Evolutionary conservation across 345 rosid genomes (phyloP).

Genomic region (thale cress (Arabidopsis thaliana)): TAIR10.1 NC_003075.7:8469001-8469500

Average conservation of each 20-base stretch:
- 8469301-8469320: slow-evolving; percentile 23
- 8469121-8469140: not conserved
- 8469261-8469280: slow-evolving; percentile 32
- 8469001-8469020: not conserved
- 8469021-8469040: not conserved
- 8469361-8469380: slow-evolving; percentile 4
- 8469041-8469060: slow-evolving; percentile 20
- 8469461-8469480: slow-evolving; percentile 13
- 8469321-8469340: slow-evolving; percentile 42
- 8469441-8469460: slow-evolving; percentile 27
- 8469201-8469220: slow-evolving; percentile 43
- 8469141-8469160: not conserved
- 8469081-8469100: not conserved
- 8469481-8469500: not conserved
- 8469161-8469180: slow-evolving; percentile 29
- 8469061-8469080: slow-evolving; percentile 14
- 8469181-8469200: slow-evolving; percentile 49
- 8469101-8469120: not conserved
- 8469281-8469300: not conserved
- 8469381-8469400: slow-evolving; percentile 62
- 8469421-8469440: slow-evolving; percentile 65
- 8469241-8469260: slow-evolving; percentile 27
- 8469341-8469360: slow-evolving; percentile 13
- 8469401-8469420: slow-evolving; percentile 58
- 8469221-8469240: slow-evolving; percentile 47